phyloP scores from a whole-genome alignment of 1,139 yeast genomes.

The Tardiomyces digboiensis region DNA sequence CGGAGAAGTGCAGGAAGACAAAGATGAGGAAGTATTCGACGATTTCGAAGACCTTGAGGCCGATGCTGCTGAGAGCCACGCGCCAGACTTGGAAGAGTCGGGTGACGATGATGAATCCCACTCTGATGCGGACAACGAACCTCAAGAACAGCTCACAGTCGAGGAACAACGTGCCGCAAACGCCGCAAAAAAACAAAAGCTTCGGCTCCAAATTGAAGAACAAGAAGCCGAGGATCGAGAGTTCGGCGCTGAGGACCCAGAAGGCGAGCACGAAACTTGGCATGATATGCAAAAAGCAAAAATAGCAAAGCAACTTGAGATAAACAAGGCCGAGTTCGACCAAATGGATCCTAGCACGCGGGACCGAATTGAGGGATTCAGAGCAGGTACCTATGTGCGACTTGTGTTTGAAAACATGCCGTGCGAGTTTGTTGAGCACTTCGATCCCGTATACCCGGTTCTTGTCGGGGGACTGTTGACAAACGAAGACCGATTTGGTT shows the following conservation, averaged over 20 bases:
- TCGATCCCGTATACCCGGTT: conserved; percentile 77
- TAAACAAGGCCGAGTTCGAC: conserved; percentile 62
- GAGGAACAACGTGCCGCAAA: conserved; percentile 56
- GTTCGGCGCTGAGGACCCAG: conserved; percentile 63
- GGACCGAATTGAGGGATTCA: conserved; percentile 78
- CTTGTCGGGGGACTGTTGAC: conserved; percentile 85
- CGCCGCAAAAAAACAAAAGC: conserved; percentile 83
- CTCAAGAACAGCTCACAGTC: conserved; percentile 21
- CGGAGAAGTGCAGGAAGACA: conserved; percentile 29
- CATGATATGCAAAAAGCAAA: conserved; percentile 95
- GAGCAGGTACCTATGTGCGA: conserved; percentile 92
- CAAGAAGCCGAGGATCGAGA: conserved; percentile 74
- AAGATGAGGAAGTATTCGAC: conserved; percentile 50
- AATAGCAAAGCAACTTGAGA: conserved; percentile 92
- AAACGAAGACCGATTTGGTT: conserved; percentile 90
- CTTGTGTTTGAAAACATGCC: conserved; percentile 78
- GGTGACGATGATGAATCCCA: conserved; percentile 18
- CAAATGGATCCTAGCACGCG: conserved; percentile 70
- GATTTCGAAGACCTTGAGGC: conserved; percentile 75
- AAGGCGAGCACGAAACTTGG: conserved; percentile 86
- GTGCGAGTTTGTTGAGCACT: conserved; percentile 81
- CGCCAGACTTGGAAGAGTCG: conserved; percentile 32
- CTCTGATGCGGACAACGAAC: conserved; percentile 27
- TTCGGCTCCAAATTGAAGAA: conserved; percentile 83
- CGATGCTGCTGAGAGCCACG: conserved; percentile 50